phyloP scores from a whole-genome alignment of 2,329 filamentous ascomycete genomes.

The Pestalotiopsis sp. region DNA sequence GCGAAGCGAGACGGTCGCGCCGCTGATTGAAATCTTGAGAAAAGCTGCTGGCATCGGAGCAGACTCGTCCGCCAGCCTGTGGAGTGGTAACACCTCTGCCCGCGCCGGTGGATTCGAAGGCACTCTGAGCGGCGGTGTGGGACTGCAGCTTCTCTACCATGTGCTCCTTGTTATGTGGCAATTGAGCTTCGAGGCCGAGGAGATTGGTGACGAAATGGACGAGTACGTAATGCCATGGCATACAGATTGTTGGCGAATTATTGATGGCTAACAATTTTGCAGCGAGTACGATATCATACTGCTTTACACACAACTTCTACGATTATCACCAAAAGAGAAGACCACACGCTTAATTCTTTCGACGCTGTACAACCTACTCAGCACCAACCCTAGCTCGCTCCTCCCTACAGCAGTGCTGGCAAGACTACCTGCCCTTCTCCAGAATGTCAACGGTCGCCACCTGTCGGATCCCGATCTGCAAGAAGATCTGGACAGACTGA shows the following conservation, averaged over 20 bases:
- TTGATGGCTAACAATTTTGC: slow-evolving; percentile 27
- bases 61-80: slow-evolving; percentile 62
- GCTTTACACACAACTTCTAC: slow-evolving; percentile 89
- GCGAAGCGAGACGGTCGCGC: slow-evolving; percentile 79
- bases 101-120: slow-evolving; percentile 67
- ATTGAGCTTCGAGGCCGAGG: slow-evolving; percentile 87
- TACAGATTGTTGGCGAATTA: neutral
- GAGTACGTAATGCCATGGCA: slow-evolving; percentile 59
- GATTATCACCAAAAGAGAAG: slow-evolving; percentile 95
- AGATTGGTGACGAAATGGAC: slow-evolving; percentile 75
- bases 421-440: slow-evolving; percentile 71
- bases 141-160: slow-evolving; percentile 91
- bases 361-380: slow-evolving; percentile 84
- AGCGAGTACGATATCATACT: slow-evolving; percentile 93
- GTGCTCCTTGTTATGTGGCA: slow-evolving; percentile 95
- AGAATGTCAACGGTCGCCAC: slow-evolving; percentile 64
- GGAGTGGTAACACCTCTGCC: slow-evolving; percentile 56
- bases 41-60: slow-evolving; percentile 74
- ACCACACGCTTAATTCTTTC: slow-evolving; percentile 90
- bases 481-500: slow-evolving; percentile 63
- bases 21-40: slow-evolving; percentile 80
- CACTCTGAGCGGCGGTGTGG: slow-evolving; percentile 77
- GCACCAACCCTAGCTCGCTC: slow-evolving; percentile 68
- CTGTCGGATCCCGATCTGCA: slow-evolving; percentile 66
- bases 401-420: slow-evolving; percentile 87